Base-by-base conservation (phyloP, 176 grass and related monocot genomes). In the Zizania latifolia region DNA sequence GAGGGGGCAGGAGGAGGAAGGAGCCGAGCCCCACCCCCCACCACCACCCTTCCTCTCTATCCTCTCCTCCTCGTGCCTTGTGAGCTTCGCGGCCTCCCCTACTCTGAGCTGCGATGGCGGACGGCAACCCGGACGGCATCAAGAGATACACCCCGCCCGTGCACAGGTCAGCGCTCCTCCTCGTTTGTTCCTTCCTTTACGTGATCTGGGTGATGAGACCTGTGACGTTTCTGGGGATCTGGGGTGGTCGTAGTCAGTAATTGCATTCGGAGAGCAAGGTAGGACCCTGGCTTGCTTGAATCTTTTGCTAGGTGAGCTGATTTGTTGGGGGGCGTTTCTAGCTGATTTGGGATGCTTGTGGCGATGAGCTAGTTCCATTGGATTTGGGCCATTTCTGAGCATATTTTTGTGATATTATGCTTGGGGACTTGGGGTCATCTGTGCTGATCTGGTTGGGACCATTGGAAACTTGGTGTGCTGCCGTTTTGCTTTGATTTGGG, bases 81-180 rank as follows among this genome's bases (percentile, higher is more conserved):
- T 19, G 19, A 22, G 35, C 35, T 61, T 40, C 6, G 30, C 54
- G 3, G 9, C 48, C 17, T 74, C 12, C 17, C n/a, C n/a, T n/a
- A n/a, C n/a, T n/a, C n/a, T n/a, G n/a, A n/a, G n/a, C 70, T 62
- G 39, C 22, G 62, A 86, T 86, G 84, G 84, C 77, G 32, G 84
- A 86, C 10, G n/a, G 31, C 77, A 86, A 75, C 70, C 41, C 70
- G 40, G 84, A 86, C 54, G 44, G 62, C 71, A 80, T 86, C 84
- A 86, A 86, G 84, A 58, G 77, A 62, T 86, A 86, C 71, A 86
- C 77, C 53, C 84, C 84, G 68, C 77, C 77, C 41, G 84, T 81
- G 31, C 77, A 81, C 62, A 81, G 84, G 84, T 86, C 75, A 79
- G 53, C 24, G 65, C 46, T 29, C 33, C n/a, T n/a, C n/a, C n/a